Conservation (phyloP, 2,329 filamentous ascomycete species). For the Aspergillus sp. region DNA sequence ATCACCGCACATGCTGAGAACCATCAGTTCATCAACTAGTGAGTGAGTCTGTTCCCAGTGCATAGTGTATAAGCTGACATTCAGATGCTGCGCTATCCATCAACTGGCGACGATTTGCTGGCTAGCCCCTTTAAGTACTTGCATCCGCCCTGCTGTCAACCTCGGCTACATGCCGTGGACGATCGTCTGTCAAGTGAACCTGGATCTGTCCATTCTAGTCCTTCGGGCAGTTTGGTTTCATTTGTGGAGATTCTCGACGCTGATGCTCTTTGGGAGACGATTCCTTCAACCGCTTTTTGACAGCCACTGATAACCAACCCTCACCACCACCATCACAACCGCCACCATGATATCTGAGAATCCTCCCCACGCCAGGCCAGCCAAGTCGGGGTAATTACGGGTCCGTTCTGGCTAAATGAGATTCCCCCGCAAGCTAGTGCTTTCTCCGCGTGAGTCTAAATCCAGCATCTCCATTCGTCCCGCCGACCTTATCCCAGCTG, state of each 20-base stretch:
- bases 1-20: too few relatives aligned
- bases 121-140: too few relatives aligned
- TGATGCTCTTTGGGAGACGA: background rate
- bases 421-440: background rate
- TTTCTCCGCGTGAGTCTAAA: background rate
- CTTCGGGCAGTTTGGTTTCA: conserved; percentile 14
- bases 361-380: background rate
- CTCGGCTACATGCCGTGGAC: conserved; percentile 70
- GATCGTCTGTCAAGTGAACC: conserved; percentile 43
- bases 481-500: conserved; percentile 6
- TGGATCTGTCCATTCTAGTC: background rate
- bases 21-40: too few relatives aligned
- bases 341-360: background rate
- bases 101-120: too few relatives aligned
- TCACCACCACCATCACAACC: too few relatives aligned
- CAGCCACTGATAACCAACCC: too few relatives aligned
- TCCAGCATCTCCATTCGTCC: conserved; percentile 7
- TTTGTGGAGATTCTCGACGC: conserved; percentile 13
- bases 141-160: conserved; percentile 41
- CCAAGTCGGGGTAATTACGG: background rate
- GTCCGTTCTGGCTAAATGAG: background rate
- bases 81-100: too few relatives aligned
- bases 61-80: too few relatives aligned
- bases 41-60: too few relatives aligned
- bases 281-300: background rate